These are phyloP conservation scores for Aplosporella prunicola DNA, from an alignment of 2,329 filamentous ascomycete species.

Conservation along the genomic window DNA sequence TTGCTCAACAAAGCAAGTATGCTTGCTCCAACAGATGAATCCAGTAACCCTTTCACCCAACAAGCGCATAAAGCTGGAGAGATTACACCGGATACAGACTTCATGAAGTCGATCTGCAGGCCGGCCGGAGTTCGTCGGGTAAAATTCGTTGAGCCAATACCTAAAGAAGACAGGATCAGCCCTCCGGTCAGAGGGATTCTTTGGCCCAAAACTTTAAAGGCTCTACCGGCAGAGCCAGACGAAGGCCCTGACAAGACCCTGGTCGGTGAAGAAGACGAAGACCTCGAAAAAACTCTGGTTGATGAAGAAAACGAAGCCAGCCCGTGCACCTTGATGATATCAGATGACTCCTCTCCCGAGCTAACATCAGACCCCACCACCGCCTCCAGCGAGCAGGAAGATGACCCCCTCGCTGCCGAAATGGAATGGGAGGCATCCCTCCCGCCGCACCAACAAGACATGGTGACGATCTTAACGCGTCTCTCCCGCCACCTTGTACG, in stretches of 20 bases:
- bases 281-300: background rate
- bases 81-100: too few relatives aligned
- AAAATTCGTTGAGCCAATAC: too few relatives aligned
- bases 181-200: too few relatives aligned
- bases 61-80: too few relatives aligned
- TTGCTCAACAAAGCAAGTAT: too few relatives aligned
- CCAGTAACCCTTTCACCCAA: conserved; percentile 3
- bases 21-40: background rate
- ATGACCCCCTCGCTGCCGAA: conserved; percentile 17
- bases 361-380: too few relatives aligned
- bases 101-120: too few relatives aligned
- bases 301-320: conserved; percentile 1
- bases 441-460: conserved; percentile 28
- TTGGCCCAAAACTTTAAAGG: conserved; percentile 3
- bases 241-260: conserved; percentile 18
- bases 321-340: background rate
- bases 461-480: conserved; percentile 31
- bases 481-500: conserved; percentile 35
- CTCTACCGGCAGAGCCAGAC: background rate
- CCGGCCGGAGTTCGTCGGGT: too few relatives aligned
- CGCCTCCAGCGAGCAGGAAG: conserved; percentile 1
- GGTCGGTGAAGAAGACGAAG: conserved; percentile 15
- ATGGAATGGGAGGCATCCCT: conserved; percentile 31
- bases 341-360: background rate
- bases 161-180: too few relatives aligned